Evolutionary conservation across 805 yeast species (phyloP).

Genomic region (Metschnikowia dekortorum): DNA sequence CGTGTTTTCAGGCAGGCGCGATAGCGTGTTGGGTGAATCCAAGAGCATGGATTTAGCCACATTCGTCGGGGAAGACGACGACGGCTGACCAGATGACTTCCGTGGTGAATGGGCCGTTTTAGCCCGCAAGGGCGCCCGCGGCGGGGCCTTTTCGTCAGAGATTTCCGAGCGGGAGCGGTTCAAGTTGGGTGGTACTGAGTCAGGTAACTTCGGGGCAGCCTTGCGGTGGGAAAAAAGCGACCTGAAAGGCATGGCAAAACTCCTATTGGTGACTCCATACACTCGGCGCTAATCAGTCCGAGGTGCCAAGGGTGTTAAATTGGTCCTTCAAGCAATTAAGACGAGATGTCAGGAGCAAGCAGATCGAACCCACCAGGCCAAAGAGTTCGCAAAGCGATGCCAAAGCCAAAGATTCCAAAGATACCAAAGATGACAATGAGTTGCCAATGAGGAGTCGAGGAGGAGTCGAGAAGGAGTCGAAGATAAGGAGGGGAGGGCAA

Average conservation of each 20-base stretch:
- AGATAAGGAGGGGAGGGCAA: too few species aligned
- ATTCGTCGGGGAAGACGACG: neutral
- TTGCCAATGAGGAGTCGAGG: too few species aligned
- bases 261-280: neutral
- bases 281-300: neutral
- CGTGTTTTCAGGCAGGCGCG: too few species aligned
- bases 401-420: too few species aligned
- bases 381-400: too few species aligned
- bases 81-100: neutral
- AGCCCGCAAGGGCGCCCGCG: neutral
- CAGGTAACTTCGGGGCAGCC: neutral
- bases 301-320: neutral
- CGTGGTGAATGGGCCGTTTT: neutral
- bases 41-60: conserved; percentile 1
- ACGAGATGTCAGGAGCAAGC: too few species aligned
- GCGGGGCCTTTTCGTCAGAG: neutral
- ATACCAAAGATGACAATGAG: too few species aligned
- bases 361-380: too few species aligned
- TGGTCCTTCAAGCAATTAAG: neutral
- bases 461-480: too few species aligned
- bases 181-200: neutral
- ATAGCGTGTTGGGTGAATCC: neutral
- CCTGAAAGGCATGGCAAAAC: neutral
- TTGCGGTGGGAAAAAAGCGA: conserved; percentile 2
- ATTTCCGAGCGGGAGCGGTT: neutral